phyloP scores from a whole-genome alignment of 2,329 filamentous ascomycete genomes.

The Mycosphaerella sp. region DNA sequence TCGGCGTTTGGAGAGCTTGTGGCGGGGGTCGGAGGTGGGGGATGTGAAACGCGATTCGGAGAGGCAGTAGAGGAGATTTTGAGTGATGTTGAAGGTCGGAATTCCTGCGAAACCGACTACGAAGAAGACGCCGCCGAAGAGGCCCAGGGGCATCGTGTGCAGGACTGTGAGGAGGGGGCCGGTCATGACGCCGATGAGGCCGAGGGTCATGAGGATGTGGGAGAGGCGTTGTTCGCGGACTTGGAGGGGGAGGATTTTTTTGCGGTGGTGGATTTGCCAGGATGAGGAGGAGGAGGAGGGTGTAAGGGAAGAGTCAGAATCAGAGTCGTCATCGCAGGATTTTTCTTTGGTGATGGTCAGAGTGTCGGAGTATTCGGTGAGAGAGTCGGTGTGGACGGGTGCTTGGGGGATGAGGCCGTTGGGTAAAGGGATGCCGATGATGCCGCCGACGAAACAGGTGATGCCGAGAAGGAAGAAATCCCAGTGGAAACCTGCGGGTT shows the following conservation, averaged over 20 bases:
- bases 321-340: conserved; percentile 35
- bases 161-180: conserved; percentile 38
- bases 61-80: conserved; percentile 46
- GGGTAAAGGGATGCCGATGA: conserved; percentile 52
- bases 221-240: conserved; percentile 53
- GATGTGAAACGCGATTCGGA: conserved; percentile 44
- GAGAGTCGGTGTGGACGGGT: conserved; percentile 52
- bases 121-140: conserved; percentile 52
- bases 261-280: conserved; percentile 38
- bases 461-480: conserved; percentile 53
- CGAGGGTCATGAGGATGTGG: conserved; percentile 51
- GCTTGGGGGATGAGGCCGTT: conserved; percentile 56
- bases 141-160: conserved; percentile 8
- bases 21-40: conserved; percentile 41
- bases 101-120: conserved; percentile 50
- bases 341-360: conserved; percentile 41
- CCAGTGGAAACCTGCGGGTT: conserved; percentile 57
- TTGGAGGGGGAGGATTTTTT: conserved; percentile 40
- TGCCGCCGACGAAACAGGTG: conserved; percentile 50
- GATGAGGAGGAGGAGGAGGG: too few relatives aligned
- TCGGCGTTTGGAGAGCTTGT: conserved; percentile 39
- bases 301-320: too few relatives aligned
- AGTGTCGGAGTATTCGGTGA: conserved; percentile 38
- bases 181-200: conserved; percentile 52
- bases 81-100: conserved; percentile 48